Evolutionary conservation across 1,284 basidiomycete species (phyloP).

Genomic region (Malassezia furfur): DNA sequence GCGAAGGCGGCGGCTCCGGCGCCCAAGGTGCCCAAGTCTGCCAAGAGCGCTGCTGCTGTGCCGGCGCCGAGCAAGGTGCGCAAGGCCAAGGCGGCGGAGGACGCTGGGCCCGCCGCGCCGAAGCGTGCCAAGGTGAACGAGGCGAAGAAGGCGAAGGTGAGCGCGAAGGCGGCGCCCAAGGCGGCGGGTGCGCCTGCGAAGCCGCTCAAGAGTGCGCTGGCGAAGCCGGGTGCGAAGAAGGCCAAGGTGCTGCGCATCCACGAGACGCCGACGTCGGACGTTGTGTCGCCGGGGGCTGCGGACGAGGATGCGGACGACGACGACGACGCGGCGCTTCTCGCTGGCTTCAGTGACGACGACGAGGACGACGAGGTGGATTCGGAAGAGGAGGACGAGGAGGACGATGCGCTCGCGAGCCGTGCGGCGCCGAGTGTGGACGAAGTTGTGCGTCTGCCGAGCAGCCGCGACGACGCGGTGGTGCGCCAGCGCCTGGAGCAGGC

Average conservation of each 20-base stretch:
- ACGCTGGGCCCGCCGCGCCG: background rate
- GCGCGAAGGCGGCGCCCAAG: too few species aligned
- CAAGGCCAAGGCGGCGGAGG: background rate
- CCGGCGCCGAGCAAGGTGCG: background rate
- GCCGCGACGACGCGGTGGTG: constrained; percentile 39
- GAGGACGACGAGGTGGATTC: constrained; percentile 23
- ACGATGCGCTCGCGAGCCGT: constrained; percentile 20
- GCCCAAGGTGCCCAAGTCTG: background rate
- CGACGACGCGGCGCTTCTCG: constrained; percentile 15
- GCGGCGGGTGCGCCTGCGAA: too few species aligned
- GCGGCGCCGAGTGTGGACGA: constrained; percentile 20
- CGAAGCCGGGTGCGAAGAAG: constrained; percentile 10
- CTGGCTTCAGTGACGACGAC: constrained; percentile 13
- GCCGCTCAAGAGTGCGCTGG: background rate
- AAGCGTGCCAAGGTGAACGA: too few species aligned
- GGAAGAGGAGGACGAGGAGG: constrained; percentile 36
- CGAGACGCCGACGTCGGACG: constrained; percentile 3
- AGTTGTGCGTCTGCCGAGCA: constrained; percentile 33
- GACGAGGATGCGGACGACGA: constrained; percentile 11
- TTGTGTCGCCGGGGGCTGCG: background rate
- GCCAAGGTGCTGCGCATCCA: constrained; percentile 14
- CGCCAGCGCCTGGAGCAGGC: constrained; percentile 33
- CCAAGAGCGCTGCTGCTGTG: background rate
- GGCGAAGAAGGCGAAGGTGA: too few species aligned
- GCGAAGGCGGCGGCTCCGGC: background rate